Conservation (phyloP, 768 basidiomycete species). For the Mycena chlorophos region DNA sequence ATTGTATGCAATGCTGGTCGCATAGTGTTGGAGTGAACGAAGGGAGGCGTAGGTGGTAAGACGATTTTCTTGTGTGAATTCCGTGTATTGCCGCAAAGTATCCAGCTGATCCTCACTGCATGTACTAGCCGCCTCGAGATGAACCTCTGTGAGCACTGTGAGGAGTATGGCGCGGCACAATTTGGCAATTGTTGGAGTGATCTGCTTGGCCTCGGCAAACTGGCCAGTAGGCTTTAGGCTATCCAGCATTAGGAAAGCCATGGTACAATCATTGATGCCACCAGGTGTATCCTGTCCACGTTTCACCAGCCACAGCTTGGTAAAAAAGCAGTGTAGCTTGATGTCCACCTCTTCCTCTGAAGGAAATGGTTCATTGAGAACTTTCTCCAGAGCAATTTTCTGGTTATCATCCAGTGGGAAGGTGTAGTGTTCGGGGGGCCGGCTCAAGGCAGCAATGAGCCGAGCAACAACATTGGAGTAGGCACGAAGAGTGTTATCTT, state of each 20-base stretch:
- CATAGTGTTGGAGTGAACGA: too few species aligned
- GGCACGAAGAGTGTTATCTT: neutral
- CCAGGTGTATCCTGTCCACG: neutral
- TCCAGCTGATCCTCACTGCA: neutral
- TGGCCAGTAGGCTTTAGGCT: neutral
- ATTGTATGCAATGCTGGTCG: too few species aligned
- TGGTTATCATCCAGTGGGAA: too few species aligned
- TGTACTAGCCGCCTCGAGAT: neutral
- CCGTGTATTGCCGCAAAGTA: too few species aligned
- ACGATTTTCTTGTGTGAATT: conserved; percentile 12
- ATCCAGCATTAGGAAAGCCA: conserved; percentile 5
- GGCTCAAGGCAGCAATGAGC: conserved; percentile 15
- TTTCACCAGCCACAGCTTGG: conserved; percentile 9
- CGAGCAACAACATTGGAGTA: conserved; percentile 17
- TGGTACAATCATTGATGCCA: conserved; percentile 17
- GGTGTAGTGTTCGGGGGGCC: neutral
- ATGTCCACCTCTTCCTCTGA: too few species aligned
- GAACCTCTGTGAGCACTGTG: neutral
- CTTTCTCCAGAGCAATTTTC: too few species aligned
- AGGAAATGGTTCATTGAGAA: too few species aligned
- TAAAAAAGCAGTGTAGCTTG: conserved; percentile 12
- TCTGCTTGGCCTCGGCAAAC: conserved; percentile 7
- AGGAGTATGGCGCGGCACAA: conserved; percentile 14
- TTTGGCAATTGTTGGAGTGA: conserved; percentile 1
- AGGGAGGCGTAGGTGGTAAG: conserved; percentile 24